Conservation (phyloP, 768 basidiomycete species). For the Leccinum fibrillosum region DNA sequence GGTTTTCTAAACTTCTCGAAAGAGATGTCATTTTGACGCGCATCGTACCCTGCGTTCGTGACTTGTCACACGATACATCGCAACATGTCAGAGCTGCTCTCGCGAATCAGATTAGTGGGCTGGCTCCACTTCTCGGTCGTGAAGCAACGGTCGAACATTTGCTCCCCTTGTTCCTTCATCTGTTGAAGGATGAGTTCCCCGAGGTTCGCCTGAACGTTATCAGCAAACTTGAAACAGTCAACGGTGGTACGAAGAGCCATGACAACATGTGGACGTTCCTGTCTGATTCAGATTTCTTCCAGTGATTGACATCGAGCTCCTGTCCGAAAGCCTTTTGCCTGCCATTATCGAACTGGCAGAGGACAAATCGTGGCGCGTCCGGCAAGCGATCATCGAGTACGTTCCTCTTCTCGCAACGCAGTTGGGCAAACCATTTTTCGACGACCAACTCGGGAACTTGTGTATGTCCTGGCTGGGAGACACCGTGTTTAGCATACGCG, state of each 20-base stretch:
- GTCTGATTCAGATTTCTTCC: constrained; percentile 9
- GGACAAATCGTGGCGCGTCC: constrained; percentile 99
- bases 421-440: constrained; percentile 94
- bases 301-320: constrained; percentile 97
- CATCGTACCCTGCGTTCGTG: constrained; percentile 92
- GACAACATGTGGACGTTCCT: neutral
- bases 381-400: constrained; percentile 99
- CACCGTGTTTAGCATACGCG: constrained; percentile 96
- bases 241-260: constrained; percentile 59
- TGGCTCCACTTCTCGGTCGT: constrained; percentile 90
- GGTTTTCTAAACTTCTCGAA: constrained; percentile 91
- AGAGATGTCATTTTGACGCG: constrained; percentile 91
- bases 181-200: constrained; percentile 98
- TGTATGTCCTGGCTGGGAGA: constrained; percentile 99
- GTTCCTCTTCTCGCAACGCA: constrained; percentile 99
- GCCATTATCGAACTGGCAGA: constrained; percentile 98
- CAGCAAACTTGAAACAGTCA: constrained; percentile 96
- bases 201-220: constrained; percentile 98
- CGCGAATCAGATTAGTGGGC: constrained; percentile 92
- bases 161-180: constrained; percentile 92
- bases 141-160: constrained; percentile 95
- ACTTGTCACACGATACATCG: constrained; percentile 88
- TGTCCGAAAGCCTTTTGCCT: constrained; percentile 93
- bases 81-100: constrained; percentile 98
- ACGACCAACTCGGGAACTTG: constrained; percentile 92